phyloP scores from a whole-genome alignment of 257 asterid species.

The Solanum appendiculatum region DNA sequence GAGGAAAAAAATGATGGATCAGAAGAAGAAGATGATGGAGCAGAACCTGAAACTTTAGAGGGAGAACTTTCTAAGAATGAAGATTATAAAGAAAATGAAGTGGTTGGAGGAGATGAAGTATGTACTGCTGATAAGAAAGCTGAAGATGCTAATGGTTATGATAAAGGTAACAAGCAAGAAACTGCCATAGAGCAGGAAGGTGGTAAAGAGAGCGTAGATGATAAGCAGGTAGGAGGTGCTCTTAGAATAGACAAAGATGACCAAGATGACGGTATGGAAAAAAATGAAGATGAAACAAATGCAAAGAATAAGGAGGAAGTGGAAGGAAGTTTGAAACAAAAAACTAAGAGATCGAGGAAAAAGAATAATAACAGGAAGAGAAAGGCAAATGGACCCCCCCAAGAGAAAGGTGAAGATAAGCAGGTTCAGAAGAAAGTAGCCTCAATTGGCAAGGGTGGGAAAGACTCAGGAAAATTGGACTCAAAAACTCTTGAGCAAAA shows the following conservation, averaged over 20 bases:
- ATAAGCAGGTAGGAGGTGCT: conserved; percentile 17
- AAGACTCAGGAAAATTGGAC: background rate
- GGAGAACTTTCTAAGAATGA: background rate
- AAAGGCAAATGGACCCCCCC: background rate
- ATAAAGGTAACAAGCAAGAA: background rate
- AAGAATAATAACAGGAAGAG: background rate
- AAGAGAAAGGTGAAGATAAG: background rate
- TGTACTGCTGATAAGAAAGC: conserved; percentile 14
- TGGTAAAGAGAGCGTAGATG: background rate
- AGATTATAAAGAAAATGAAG: background rate
- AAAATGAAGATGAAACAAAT: conserved; percentile 2
- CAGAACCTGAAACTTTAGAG: background rate
- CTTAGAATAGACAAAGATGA: conserved; percentile 2
- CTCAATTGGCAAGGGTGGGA: background rate
- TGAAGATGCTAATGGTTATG: conserved; percentile 14
- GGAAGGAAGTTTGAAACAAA: conserved; percentile 17
- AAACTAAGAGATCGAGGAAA: background rate
- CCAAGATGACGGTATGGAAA: background rate
- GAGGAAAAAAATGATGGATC: background rate
- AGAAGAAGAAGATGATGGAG: background rate
- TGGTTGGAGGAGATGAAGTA: background rate
- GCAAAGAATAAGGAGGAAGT: conserved; percentile 20
- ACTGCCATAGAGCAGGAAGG: background rate
- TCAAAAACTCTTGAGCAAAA: background rate
- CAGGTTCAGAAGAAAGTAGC: background rate